phyloP scores from a whole-genome alignment of 2,329 filamentous ascomycete species.

The Trichoderma sp. region DNA sequence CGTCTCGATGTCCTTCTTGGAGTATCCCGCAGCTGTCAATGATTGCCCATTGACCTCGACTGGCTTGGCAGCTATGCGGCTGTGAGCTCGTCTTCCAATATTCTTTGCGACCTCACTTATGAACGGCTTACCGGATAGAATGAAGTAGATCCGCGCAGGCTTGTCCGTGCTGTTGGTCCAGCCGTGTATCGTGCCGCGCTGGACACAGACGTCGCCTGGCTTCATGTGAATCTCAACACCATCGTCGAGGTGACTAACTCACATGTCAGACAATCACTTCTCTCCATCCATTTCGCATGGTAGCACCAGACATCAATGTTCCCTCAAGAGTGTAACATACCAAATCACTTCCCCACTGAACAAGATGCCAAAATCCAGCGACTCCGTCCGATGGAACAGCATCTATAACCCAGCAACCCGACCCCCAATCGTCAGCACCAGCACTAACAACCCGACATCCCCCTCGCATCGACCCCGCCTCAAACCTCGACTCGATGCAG shows the following conservation, averaged over 20 bases:
- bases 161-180: conserved; percentile 32
- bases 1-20: conserved; percentile 15
- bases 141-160: conserved; percentile 31
- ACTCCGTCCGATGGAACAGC: conserved; percentile 33
- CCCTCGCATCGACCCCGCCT: neutral
- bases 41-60: neutral
- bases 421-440: neutral
- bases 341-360: conserved; percentile 31
- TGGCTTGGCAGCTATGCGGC: conserved; percentile 31
- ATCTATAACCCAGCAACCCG: conserved; percentile 14
- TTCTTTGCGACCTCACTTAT: no score
- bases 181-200: conserved; percentile 33
- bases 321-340: conserved; percentile 24
- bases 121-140: conserved; percentile 37
- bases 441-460: no score
- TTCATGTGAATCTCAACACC: conserved; percentile 31
- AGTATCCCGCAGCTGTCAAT: conserved; percentile 15
- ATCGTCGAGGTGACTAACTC: conserved; percentile 31
- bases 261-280: neutral
- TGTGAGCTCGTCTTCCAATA: neutral
- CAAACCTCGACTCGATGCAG: no score
- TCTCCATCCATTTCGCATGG: no score
- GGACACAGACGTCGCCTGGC: conserved; percentile 32
- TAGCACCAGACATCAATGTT: no score
- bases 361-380: conserved; percentile 33